phyloP scores from a whole-genome alignment of 805 yeast species.

The Metschnikowia continentalis region DNA sequence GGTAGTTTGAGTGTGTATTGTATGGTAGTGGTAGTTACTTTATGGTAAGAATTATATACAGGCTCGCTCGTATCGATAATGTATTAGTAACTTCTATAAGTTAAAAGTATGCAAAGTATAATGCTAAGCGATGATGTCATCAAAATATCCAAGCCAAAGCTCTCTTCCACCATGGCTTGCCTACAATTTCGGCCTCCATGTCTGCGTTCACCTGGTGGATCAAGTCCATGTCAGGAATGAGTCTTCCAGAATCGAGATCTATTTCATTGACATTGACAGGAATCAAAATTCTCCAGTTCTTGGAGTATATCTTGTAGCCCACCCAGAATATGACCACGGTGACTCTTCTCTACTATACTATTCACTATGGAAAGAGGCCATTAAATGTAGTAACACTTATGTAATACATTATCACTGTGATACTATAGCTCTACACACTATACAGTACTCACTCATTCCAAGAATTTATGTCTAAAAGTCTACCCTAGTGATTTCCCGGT shows the following conservation, averaged over 20 bases:
- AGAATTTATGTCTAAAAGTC: too few relatives aligned
- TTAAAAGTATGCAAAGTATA: neutral
- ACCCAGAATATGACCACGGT: slow-evolving; percentile 22
- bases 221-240: slow-evolving; percentile 21
- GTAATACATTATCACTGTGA: too few relatives aligned
- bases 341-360: too few relatives aligned
- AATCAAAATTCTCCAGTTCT: slow-evolving; percentile 19
- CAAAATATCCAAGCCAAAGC: slow-evolving; percentile 8
- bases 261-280: slow-evolving; percentile 20
- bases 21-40: too few relatives aligned
- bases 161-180: slow-evolving; percentile 12
- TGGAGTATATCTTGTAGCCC: slow-evolving; percentile 22
- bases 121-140: neutral
- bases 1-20: too few relatives aligned
- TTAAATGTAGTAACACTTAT: too few relatives aligned
- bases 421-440: too few relatives aligned
- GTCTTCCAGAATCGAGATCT: slow-evolving; percentile 26
- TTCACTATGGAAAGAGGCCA: too few relatives aligned
- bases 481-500: too few relatives aligned
- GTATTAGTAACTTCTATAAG: neutral
- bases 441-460: too few relatives aligned
- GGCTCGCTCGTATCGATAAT: too few relatives aligned
- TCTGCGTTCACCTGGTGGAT: slow-evolving; percentile 23
- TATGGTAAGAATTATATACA: too few relatives aligned
- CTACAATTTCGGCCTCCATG: slow-evolving; percentile 7